Evolutionary conservation across 345 rosid species (phyloP), one percentile per base, ranked within the genome.

Genomic region (Sonneratia caseolaris): DNA sequence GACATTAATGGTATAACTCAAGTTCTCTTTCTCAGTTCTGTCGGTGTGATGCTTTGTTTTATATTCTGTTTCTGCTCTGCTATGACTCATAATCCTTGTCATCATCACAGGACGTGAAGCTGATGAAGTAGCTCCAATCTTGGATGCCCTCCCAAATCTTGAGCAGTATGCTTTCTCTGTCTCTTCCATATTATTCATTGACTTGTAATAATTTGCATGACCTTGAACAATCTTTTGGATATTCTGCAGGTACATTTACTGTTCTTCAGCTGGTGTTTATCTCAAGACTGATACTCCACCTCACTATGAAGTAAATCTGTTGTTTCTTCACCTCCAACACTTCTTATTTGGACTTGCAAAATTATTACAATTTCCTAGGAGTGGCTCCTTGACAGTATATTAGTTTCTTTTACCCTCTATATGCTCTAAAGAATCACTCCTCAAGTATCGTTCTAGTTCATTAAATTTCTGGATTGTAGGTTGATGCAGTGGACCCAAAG

Each of bases 241-340:
- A 64, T 76, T 76, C 76, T 59, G 72, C 84, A 91, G 97, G 90
- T 94, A 76, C 79, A 91, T 94, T 64, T 90, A 91, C 84, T 94
- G 97, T 81, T 91, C 97, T 66, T 94, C 98, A 21, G 98, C 96
- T 66, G 98, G 98, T 77, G 97, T 90, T 73, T 94, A 91, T 78
- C 86, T 87, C 78, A 94, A 91, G 81, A 83, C 97, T 70, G 99
- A 95, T 82, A 79, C 80, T 73, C 56, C 87, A 81, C 99, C 99
- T 65, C 97, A 90, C 71, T 75, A 42, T 49, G 97, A 95, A 97
- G 99, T 95, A 79, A 56, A 74, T 57, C 18, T 13, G 18, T 62
- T 2, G 9, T 27, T 57, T 18, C 70, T 49, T 35, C n/a, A 10
- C 66, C 38, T 56, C n/a, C 49, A 38, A 8, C 9, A 37, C 10